These are phyloP conservation scores for Grigorovia yakushimaensis DNA, from an alignment of 805 yeast genomes.

Conservation along the genomic window DNA sequence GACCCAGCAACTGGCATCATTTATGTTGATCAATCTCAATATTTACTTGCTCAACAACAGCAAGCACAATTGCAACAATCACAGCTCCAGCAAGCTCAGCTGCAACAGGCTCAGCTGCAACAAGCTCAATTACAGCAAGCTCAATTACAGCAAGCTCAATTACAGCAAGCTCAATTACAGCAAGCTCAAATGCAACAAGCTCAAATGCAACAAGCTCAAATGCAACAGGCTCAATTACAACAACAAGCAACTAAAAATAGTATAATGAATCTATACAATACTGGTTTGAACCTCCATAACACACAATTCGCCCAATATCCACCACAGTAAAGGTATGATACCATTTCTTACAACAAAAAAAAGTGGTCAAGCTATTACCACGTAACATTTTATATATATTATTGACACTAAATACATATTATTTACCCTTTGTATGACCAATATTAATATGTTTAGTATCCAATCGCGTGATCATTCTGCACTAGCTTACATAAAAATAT, in stretches of 20 bases:
- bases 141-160: conserved; percentile 5
- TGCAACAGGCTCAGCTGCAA: conserved; percentile 13
- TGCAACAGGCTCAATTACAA: conserved; percentile 1
- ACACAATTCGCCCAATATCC: conserved; percentile 20
- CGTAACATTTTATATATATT: too few species aligned
- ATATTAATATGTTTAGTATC: too few species aligned
- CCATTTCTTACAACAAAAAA: conserved; percentile 12
- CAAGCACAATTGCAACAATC: conserved; percentile 5
- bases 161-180: not conserved
- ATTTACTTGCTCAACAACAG: conserved; percentile 23
- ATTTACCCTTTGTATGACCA: too few species aligned
- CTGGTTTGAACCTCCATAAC: conserved; percentile 19
- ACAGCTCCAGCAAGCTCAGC: conserved; percentile 1
- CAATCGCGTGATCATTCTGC: too few species aligned
- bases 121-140: conserved; percentile 13
- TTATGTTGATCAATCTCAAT: conserved; percentile 61
- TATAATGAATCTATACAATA: conserved; percentile 19
- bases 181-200: conserved; percentile 9
- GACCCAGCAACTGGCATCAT: conserved; percentile 65
- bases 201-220: conserved; percentile 1
- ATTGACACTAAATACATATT: too few species aligned
- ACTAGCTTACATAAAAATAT: too few species aligned
- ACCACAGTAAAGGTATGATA: conserved; percentile 22
- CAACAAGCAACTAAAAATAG: conserved; percentile 17
- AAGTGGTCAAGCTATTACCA: too few species aligned